Percentiles rank a stretch among this genome's conserved stretches.
Conservation (phyloP, 2,329 filamentous ascomycete species). For the Phialemonium atrogriseum region DNA sequence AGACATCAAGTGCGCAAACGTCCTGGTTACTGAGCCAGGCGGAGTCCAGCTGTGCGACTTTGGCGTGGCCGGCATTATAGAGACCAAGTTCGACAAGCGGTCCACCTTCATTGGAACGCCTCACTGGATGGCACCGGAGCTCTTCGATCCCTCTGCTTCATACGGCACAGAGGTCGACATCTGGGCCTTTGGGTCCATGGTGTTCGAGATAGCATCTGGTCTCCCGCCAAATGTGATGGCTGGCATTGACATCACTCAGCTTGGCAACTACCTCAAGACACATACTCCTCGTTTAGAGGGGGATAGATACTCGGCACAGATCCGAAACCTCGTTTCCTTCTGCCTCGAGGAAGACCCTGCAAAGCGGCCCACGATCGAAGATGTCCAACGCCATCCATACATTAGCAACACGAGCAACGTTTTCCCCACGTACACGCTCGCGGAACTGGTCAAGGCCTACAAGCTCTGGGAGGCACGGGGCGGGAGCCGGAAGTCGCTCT, state of each 20-base stretch:
- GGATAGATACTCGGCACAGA: conserved; percentile 58
- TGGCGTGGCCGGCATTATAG: conserved; percentile 71
- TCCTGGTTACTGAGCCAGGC: conserved; percentile 69
- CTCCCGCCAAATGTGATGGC: conserved; percentile 60
- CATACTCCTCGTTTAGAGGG: conserved; percentile 63
- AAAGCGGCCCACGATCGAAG: conserved; percentile 60
- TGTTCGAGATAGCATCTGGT: conserved; percentile 74
- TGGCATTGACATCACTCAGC: conserved; percentile 41
- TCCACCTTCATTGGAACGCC: conserved; percentile 76
- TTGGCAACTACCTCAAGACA: conserved; percentile 49
- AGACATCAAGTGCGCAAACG: conserved; percentile 70
- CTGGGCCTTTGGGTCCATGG: conserved; percentile 77
- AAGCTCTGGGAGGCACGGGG: conserved; percentile 69
- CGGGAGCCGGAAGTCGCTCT: conserved; percentile 59
- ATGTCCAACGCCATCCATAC: conserved; percentile 63
- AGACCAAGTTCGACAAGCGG: conserved; percentile 67
- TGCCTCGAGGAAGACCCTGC: conserved; percentile 62
- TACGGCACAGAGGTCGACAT: conserved; percentile 72
- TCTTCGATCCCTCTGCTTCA: conserved; percentile 55
- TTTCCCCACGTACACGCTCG: conserved; percentile 57
- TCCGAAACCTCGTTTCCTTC: conserved; percentile 64
- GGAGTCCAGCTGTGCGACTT: conserved; percentile 78
- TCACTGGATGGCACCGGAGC: conserved; percentile 80
- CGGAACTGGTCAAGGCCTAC: conserved; percentile 62
- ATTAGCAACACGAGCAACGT: conserved; percentile 52